Evolutionary conservation across 495 filamentous ascomycete genomes (phyloP), one percentile per base, ranked within the genome.

Genomic region (Aspergillus leporis): DNA sequence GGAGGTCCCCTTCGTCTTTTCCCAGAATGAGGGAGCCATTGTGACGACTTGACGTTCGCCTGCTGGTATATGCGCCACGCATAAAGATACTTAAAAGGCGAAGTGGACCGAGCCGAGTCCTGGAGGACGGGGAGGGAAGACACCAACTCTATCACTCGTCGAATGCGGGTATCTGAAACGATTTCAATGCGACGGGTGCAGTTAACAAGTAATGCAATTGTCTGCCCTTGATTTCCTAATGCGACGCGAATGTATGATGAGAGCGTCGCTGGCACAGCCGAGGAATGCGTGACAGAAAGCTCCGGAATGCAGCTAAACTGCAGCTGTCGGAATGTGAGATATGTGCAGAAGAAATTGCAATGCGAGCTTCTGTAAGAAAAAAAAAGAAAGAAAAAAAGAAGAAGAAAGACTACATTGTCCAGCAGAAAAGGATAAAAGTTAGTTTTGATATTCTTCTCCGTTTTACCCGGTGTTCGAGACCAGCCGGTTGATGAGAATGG

Each of bases 1-100:
- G 23, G 74, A 77, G 18, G 66, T 71, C 28, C 74, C 71, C 50
- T 75, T 75, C 10, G 76, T 79, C 55, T 68, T 73, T 55, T 75
- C 67, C 76, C 76, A 78, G 0, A 66, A 43, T 5, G 60, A 61
- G 58, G 66, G 62, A 58, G 74, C 55, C 75, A 76, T 76, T 55
- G 49, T 61, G 62, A 48, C 25, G 49, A 56, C 19, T 48, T 60
- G 14, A n/a, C 10, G 23, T 25, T 32, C 28, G 51, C 48, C 43
- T 28, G 5, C 25, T 21, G 40, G 23, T 23, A 18, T 40, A 31
- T 38, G 38, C 12, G 36, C 32, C 12, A 18, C 14, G 16, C 38
- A 41, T 41, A 41, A 41, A 41, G 30, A 43, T 40, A 16, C 16
- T 19, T 41, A 21, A 14, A 25, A 36, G 30, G n/a, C 8, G 16